Evolutionary conservation across 2,329 filamentous ascomycete genomes (phyloP), one percentile per base, ranked within the genome.

Genomic region (Neofusicoccum ribis): DNA sequence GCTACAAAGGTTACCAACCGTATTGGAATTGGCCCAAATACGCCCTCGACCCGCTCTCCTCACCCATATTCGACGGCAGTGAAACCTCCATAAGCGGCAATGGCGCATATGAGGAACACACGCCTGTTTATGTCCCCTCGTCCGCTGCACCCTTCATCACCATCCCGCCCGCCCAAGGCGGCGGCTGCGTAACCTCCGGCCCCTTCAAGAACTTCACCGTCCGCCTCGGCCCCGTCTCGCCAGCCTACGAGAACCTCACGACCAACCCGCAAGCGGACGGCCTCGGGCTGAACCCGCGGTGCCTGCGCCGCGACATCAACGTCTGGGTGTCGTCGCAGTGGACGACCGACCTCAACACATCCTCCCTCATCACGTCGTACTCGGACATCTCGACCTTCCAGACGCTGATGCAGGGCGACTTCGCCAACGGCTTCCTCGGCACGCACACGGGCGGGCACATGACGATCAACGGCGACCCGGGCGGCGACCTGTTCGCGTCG

Each of bases 31-130:
- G 84, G 82, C 79, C 79, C 2, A 78, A 78, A 61, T 81, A 80
- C 73, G 76, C 80, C 2, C 67, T 76, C 2, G 80, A 86, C 41
- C 74, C 74, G 0, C 46, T 65, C 66, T 78, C 80, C 63, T 85
- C 84, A 0, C 82, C 84, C 14, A 71, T 86, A 56, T 86, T 88
- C 66, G 84, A 86, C 68, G 85, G 85, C 56, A 82, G 81, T 67
- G 80, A 79, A 31, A 83, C 80, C 58, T 77, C 79, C 63, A 74
- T 77, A 67, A 70, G 80, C 31, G 82, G 83, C 20, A 81, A 86
- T 65, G 84, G 84, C 23, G 74, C 66, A 2, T 76, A 71, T 54
- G 17, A 52, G 36, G 17, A 60, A 2, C 63, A 65, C 47, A 17
- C 9, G 0, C 63, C 63, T 4, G 27, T 65, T 12, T 51, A 49